These are phyloP conservation scores for Debaryomyces sp. DNA, from an alignment of 1,139 yeast species.

Conservation along the genomic window DNA sequence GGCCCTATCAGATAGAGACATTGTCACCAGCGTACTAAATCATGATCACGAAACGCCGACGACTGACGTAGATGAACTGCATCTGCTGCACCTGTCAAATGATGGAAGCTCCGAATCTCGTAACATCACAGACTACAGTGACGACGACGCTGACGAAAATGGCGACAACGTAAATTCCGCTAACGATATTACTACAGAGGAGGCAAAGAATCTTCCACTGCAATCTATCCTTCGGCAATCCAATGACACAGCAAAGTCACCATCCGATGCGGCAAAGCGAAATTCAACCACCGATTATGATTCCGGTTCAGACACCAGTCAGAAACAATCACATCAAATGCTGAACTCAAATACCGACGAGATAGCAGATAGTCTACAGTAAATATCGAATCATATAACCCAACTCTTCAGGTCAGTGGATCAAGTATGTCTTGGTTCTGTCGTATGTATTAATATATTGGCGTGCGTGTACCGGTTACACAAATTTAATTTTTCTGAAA, in stretches of 20 bases:
- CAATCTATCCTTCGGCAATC: not conserved
- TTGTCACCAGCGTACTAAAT: not conserved
- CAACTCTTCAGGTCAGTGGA: not conserved
- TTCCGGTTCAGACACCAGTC: not conserved
- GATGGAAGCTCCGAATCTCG: not conserved
- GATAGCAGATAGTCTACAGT: slow-evolving; percentile 2
- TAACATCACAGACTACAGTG: slow-evolving; percentile 5
- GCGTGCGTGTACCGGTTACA: slow-evolving; percentile 5
- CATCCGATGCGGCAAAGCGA: not conserved
- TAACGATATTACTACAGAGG: not conserved
- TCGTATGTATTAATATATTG: not conserved
- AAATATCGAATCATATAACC: not conserved
- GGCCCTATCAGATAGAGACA: slow-evolving; percentile 2
- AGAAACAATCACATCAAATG: not conserved
- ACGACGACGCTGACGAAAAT: slow-evolving; percentile 2
- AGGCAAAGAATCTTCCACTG: not conserved
- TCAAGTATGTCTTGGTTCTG: not conserved
- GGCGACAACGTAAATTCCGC: not conserved
- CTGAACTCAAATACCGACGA: not conserved
- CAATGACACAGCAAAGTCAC: not conserved
- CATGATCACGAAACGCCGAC: not conserved
- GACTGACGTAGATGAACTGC: not conserved
- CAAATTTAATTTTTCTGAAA: slow-evolving; percentile 3
- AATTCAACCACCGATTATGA: not conserved
- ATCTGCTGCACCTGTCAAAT: not conserved